Percentiles rank a stretch among this genome's conserved stretches.
phyloP scores from a whole-genome alignment of 371 early-diverging fungal genomes.

The Batkoa obscura region DNA sequence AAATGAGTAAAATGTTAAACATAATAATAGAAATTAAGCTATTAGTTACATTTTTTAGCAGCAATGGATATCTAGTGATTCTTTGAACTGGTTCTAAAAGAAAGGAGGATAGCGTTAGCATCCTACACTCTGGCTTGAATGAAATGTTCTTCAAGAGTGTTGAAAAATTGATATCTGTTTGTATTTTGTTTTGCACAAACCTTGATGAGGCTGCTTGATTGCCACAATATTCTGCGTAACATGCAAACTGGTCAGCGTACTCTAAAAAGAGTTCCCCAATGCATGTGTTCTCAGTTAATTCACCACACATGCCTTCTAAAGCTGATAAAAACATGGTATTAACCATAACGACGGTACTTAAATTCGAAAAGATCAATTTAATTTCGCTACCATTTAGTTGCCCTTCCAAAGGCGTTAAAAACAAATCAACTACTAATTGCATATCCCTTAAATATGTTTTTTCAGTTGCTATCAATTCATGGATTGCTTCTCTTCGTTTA shows the following conservation, averaged over 20 bases:
- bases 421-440: slow-evolving; percentile 57
- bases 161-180: slow-evolving; percentile 16
- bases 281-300: slow-evolving; percentile 23
- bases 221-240: slow-evolving; percentile 43
- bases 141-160: background rate
- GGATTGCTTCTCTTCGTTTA: slow-evolving; percentile 74
- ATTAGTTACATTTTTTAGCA: slow-evolving; percentile 46
- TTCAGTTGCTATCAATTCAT: slow-evolving; percentile 72
- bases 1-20: background rate
- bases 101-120: slow-evolving; percentile 66
- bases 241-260: slow-evolving; percentile 32
- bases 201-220: slow-evolving; percentile 39
- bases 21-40: background rate
- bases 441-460: slow-evolving; percentile 61
- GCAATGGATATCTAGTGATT: slow-evolving; percentile 76
- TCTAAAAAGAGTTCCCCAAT: slow-evolving; percentile 41
- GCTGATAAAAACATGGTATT: slow-evolving; percentile 52
- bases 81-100: slow-evolving; percentile 84
- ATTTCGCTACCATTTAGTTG: slow-evolving; percentile 10
- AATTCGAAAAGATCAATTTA: slow-evolving; percentile 28
- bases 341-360: slow-evolving; percentile 43
- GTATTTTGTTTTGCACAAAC: slow-evolving; percentile 35
- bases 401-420: slow-evolving; percentile 20
- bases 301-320: slow-evolving; percentile 32
- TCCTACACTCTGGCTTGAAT: slow-evolving; percentile 39